A percentile compares a stretch with the other conserved stretches of the same genome.
Evolutionary conservation across 306 rosid species (phyloP).

Genomic region (Lathyrus aphaca): DNA sequence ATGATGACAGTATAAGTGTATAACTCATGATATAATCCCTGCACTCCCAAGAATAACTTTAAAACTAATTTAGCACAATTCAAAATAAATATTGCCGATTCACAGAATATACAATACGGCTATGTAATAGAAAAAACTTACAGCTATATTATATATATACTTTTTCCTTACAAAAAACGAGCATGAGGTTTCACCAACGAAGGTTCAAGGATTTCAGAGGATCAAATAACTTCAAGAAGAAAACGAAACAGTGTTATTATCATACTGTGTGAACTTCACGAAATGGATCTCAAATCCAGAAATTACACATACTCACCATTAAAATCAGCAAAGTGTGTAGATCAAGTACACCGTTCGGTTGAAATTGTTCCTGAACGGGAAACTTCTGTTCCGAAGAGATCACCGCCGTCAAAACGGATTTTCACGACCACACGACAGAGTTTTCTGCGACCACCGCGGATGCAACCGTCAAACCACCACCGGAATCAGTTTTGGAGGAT

Average conservation of each 20-base stretch:
- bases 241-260: not conserved
- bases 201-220: not conserved
- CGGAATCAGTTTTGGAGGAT: not conserved
- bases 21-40: slow-evolving; percentile 13
- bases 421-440: too few relatives aligned
- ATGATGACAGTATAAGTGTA: not conserved
- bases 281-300: not conserved
- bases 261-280: not conserved
- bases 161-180: not conserved
- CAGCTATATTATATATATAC: not conserved
- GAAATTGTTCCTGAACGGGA: not conserved
- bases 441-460: too few relatives aligned
- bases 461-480: not conserved
- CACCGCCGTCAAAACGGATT: too few relatives aligned
- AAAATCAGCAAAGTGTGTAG: not conserved
- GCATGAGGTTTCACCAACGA: not conserved
- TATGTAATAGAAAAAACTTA: not conserved
- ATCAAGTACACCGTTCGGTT: not conserved
- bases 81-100: not conserved
- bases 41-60: not conserved
- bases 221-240: not conserved
- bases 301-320: not conserved
- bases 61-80: slow-evolving; percentile 1
- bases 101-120: too few relatives aligned
- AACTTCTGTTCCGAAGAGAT: not conserved